A percentile compares a stretch with the other conserved stretches of the same genome.
Evolutionary conservation across 2,329 filamentous ascomycete genomes (phyloP).

Genomic region (Claviceps digitariae): DNA sequence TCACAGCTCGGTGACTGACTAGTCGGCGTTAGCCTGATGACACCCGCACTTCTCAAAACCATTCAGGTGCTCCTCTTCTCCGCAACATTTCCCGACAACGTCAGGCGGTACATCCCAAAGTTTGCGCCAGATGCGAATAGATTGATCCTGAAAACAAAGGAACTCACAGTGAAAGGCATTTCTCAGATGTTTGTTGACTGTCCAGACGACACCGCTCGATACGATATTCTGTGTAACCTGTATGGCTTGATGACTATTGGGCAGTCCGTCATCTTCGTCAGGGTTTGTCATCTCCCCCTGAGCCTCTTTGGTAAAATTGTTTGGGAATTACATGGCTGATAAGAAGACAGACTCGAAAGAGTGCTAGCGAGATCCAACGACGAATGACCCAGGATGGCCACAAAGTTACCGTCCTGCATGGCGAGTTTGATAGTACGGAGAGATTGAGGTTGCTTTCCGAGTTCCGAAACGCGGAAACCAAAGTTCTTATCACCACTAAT

Average conservation of each 20-base stretch:
- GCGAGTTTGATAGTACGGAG: constrained; percentile 69
- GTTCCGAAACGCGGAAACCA: constrained; percentile 76
- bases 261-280: constrained; percentile 96
- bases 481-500: constrained; percentile 96
- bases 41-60: constrained; percentile 42
- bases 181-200: constrained; percentile 98
- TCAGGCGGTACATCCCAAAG: constrained; percentile 67
- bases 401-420: constrained; percentile 80
- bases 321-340: constrained; percentile 8
- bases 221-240: constrained; percentile 75
- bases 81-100: constrained; percentile 78
- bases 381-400: constrained; percentile 84
- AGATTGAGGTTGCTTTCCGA: constrained; percentile 75
- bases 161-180: constrained; percentile 92
- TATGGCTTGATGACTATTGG: constrained; percentile 95
- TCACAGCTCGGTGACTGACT: not conserved
- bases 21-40: constrained; percentile 30
- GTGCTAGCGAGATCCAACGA: constrained; percentile 70
- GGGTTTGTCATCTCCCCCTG: constrained; percentile 35
- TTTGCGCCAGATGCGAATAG: constrained; percentile 81
- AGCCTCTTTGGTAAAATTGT: not conserved
- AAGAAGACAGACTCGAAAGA: constrained; percentile 57
- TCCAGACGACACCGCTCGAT: constrained; percentile 68
- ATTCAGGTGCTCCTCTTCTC: constrained; percentile 94
- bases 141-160: constrained; percentile 76